Conservation (phyloP, 2,329 filamentous ascomycete genomes). For the Coniochaeta ligniaria region DNA sequence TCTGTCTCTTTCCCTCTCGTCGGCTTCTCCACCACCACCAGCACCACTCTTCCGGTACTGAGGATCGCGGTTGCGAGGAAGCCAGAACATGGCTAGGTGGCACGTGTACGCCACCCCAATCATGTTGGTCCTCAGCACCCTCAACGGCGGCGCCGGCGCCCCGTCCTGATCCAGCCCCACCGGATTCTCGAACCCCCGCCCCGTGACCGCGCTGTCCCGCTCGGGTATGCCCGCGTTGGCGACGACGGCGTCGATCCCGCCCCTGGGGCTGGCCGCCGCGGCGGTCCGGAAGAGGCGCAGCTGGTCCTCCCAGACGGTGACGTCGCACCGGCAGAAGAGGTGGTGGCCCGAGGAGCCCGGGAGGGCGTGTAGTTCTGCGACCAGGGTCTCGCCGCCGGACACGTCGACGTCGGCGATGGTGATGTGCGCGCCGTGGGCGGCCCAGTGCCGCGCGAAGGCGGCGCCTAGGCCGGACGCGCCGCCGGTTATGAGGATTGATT, state of each 20-base stretch:
- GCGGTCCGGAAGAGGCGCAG: conserved; percentile 55
- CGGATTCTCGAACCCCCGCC: conserved; percentile 38
- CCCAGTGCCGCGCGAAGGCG: conserved; percentile 46
- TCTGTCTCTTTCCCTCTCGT: conserved; percentile 34
- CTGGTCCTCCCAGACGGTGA: conserved; percentile 58
- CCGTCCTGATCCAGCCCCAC: conserved; percentile 26
- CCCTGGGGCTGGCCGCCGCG: conserved; percentile 38
- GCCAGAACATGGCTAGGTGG: conserved; percentile 55
- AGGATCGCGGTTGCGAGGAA: conserved; percentile 32
- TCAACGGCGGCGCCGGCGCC: conserved; percentile 28
- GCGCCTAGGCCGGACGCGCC: conserved; percentile 55
- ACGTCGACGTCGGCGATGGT: conserved; percentile 58
- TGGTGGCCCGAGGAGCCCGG: conserved; percentile 33
- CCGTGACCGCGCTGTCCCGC: conserved; percentile 16
- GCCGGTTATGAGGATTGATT: conserved; percentile 57
- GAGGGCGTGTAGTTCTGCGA: conserved; percentile 33
- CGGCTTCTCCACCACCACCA: background rate
- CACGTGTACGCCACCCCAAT: conserved; percentile 58
- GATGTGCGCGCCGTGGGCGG: conserved; percentile 48
- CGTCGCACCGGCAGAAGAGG: conserved; percentile 55
- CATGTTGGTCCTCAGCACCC: conserved; percentile 54
- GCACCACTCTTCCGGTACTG: background rate
- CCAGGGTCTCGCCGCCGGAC: conserved; percentile 43
- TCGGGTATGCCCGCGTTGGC: conserved; percentile 59
- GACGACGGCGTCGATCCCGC: conserved; percentile 55